Percentiles rank a stretch among this genome's conserved stretches.
phyloP scores from a whole-genome alignment of 2,329 filamentous ascomycete genomes.

The Teratosphaeria gauchensis region DNA sequence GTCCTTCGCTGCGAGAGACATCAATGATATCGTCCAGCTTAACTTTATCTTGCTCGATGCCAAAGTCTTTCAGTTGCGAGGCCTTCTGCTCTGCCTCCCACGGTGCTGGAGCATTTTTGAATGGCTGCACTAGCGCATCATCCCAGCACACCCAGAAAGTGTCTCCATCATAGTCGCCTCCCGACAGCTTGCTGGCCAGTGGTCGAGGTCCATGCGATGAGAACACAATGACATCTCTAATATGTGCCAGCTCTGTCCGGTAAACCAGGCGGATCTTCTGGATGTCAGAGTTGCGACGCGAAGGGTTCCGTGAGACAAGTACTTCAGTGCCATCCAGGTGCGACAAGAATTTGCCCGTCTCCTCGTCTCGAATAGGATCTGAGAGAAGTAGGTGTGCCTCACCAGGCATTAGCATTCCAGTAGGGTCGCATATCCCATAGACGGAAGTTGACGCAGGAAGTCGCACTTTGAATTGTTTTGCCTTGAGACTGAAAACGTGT shows the following conservation, averaged over 20 bases:
- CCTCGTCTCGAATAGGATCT: conserved; percentile 44
- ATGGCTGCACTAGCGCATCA: conserved; percentile 52
- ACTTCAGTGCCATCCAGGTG: conserved; percentile 50
- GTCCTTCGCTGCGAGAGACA: not conserved
- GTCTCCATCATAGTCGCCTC: conserved; percentile 76
- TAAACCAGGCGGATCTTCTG: conserved; percentile 49
- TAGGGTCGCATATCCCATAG: conserved; percentile 61
- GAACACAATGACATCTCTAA: conserved; percentile 77
- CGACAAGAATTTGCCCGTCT: conserved; percentile 44
- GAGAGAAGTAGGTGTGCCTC: conserved; percentile 64
- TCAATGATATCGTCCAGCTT: conserved; percentile 1
- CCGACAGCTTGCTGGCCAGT: conserved; percentile 61
- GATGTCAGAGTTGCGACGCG: conserved; percentile 61
- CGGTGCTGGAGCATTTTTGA: conserved; percentile 50
- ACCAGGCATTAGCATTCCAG: conserved; percentile 48
- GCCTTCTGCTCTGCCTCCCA: conserved; percentile 27
- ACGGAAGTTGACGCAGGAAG: conserved; percentile 53
- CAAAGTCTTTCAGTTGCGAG: not conserved
- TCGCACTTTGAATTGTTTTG: conserved; percentile 31
- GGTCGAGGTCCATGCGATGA: conserved; percentile 51
- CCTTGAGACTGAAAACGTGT: conserved; percentile 9
- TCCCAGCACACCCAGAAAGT: conserved; percentile 70
- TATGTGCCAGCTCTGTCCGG: conserved; percentile 49
- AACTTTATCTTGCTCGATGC: conserved; percentile 3
- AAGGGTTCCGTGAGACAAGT: conserved; percentile 59